Evolutionary conservation across 2,329 filamentous ascomycete species (phyloP).

Genomic region (Cladosporium cucumerinum): DNA sequence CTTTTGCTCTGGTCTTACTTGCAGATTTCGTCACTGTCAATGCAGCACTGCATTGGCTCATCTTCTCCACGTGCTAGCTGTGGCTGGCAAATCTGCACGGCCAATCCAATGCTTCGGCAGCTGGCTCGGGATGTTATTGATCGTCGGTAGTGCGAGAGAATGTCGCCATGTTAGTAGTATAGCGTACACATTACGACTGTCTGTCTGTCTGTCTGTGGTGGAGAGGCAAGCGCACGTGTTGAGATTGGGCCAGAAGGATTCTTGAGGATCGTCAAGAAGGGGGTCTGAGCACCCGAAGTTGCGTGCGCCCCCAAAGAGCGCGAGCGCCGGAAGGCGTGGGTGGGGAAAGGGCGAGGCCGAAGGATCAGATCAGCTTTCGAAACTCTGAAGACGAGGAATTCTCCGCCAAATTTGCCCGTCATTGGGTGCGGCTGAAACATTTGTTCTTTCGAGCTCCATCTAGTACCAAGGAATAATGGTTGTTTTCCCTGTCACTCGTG

Average conservation of each 20-base stretch:
- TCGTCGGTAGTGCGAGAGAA: not conserved
- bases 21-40: slow-evolving; percentile 9
- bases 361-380: not conserved
- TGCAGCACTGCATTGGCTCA: slow-evolving; percentile 14
- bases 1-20: slow-evolving; percentile 11
- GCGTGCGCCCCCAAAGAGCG: not conserved
- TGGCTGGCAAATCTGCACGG: not conserved
- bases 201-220: not conserved
- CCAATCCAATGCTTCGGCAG: not conserved
- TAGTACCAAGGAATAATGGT: not conserved
- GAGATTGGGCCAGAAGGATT: not conserved
- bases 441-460: not conserved
- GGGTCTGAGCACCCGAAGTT: not conserved
- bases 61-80: slow-evolving; percentile 1
- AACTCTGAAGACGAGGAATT: not conserved
- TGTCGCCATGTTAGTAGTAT: not conserved
- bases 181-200: not conserved
- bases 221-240: not conserved
- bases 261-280: not conserved
- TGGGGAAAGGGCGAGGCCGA: slow-evolving; percentile 10
- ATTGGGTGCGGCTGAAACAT: slow-evolving; percentile 2
- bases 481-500: not conserved
- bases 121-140: not conserved
- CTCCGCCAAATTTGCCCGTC: not conserved
- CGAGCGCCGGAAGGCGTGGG: not conserved